Percentiles rank a stretch among this genome's conserved stretches.
phyloP scores from a whole-genome alignment of 495 filamentous ascomycete species.

The Aspergillus campestris region DNA sequence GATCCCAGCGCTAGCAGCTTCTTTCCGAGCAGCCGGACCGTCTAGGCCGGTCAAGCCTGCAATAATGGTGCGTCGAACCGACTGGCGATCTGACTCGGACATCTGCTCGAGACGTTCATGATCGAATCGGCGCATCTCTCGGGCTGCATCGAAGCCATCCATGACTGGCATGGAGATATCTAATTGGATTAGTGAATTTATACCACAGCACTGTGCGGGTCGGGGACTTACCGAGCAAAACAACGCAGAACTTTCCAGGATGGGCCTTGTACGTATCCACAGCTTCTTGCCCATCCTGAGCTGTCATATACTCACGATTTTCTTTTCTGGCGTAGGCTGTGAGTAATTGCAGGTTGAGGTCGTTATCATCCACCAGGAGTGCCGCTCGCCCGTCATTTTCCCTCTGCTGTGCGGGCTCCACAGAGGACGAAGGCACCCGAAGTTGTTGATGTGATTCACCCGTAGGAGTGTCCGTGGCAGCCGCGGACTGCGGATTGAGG shows the following conservation, averaged over 20 bases:
- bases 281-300: constrained; percentile 46
- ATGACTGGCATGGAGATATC: constrained; percentile 84
- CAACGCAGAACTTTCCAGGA: constrained; percentile 26
- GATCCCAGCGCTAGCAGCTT: constrained; percentile 29
- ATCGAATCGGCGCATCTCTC: constrained; percentile 56
- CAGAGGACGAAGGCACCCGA: not conserved
- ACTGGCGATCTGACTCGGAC: not conserved
- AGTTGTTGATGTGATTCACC: not conserved
- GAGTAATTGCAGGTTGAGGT: constrained; percentile 26
- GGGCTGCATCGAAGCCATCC: constrained; percentile 72
- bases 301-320: constrained; percentile 18
- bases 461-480: not conserved
- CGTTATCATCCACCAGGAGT: constrained; percentile 34
- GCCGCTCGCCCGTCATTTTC: not conserved
- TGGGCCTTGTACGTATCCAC: constrained; percentile 34
- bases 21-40: constrained; percentile 18
- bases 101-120: constrained; percentile 27
- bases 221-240: constrained; percentile 40
- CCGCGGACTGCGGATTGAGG: not conserved
- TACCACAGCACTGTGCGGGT: not conserved
- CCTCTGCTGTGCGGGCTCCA: not conserved
- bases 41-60: constrained; percentile 30
- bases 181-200: constrained; percentile 29
- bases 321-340: constrained; percentile 31
- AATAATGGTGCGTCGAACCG: constrained; percentile 12